Evolutionary conservation across 306 rosid genomes (phyloP).

Genomic region (Fagus sylvatica): DNA sequence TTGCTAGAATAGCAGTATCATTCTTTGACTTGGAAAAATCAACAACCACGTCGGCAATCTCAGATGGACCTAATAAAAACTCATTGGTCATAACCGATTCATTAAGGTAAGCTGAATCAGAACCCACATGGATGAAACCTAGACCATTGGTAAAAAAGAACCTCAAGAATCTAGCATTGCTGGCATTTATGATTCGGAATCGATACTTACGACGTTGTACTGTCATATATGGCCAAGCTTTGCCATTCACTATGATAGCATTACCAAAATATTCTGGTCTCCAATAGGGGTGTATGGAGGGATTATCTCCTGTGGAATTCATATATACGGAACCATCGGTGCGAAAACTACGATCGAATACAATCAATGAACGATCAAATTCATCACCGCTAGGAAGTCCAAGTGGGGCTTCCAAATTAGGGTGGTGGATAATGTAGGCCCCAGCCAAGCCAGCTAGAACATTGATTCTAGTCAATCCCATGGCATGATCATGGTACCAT

Average conservation of each 20-base stretch:
- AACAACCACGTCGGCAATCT: conserved; percentile 49
- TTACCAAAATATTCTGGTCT: conserved; percentile 57
- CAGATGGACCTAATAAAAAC: conserved; percentile 52
- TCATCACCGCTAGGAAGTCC: conserved; percentile 33
- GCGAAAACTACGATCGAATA: conserved; percentile 46
- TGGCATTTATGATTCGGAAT: conserved; percentile 48
- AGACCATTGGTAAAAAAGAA: conserved; percentile 46
- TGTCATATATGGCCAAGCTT: conserved; percentile 47
- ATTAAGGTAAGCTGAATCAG: conserved; percentile 45
- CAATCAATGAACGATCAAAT: conserved; percentile 38
- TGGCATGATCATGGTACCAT: conserved; percentile 61
- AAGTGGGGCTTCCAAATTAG: conserved; percentile 28
- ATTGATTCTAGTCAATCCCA: conserved; percentile 49
- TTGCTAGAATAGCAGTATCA: conserved; percentile 34
- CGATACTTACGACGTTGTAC: conserved; percentile 54
- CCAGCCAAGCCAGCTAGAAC: conserved; percentile 45
- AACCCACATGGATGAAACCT: conserved; percentile 40
- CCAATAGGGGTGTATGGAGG: conserved; percentile 60
- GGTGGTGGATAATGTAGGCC: conserved; percentile 41
- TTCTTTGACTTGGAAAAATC: conserved; percentile 40
- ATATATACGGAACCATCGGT: conserved; percentile 46
- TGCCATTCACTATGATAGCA: conserved; percentile 50
- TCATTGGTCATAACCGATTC: conserved; percentile 16
- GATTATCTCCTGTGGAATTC: conserved; percentile 46
- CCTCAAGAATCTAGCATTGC: conserved; percentile 52